Percentiles rank a stretch among this genome's conserved stretches.
Conservation (phyloP, 345 rosid species). For the Gossypium ekmanianum region DNA sequence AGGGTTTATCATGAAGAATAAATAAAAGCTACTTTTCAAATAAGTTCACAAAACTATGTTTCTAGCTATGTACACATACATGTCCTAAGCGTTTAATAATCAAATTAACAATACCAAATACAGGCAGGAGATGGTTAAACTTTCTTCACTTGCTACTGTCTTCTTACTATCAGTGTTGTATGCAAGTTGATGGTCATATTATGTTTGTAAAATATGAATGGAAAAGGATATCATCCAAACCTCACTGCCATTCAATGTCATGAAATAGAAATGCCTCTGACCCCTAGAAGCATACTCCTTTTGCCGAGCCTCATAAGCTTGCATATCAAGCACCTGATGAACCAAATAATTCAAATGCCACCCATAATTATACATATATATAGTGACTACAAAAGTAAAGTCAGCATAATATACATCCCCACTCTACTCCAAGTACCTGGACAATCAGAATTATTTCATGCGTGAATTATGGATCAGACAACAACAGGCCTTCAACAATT, state of each 20-base stretch:
- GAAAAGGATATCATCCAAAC: constrained; percentile 35
- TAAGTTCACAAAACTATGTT: not conserved
- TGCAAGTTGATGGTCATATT: not conserved
- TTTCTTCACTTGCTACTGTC: not conserved
- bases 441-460: not conserved
- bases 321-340: constrained; percentile 93
- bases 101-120: not conserved
- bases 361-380: not conserved
- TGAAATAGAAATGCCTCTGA: constrained; percentile 98
- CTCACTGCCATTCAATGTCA: constrained; percentile 97
- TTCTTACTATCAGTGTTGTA: not conserved
- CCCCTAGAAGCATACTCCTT: constrained; percentile 85
- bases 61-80: not conserved
- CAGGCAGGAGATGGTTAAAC: not conserved
- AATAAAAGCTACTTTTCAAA: not conserved
- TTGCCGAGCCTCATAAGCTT: constrained; percentile 72
- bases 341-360: constrained; percentile 9
- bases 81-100: not conserved
- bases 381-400: not conserved
- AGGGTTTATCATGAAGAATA: constrained; percentile 1
- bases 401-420: not conserved
- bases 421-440: not conserved
- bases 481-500: not conserved
- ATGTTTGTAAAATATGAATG: not conserved
- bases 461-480: not conserved